Percentiles rank a stretch among this genome's conserved stretches.
Evolutionary conservation across 345 rosid genomes (phyloP).

Genomic region (Fremontodendron californicum): DNA sequence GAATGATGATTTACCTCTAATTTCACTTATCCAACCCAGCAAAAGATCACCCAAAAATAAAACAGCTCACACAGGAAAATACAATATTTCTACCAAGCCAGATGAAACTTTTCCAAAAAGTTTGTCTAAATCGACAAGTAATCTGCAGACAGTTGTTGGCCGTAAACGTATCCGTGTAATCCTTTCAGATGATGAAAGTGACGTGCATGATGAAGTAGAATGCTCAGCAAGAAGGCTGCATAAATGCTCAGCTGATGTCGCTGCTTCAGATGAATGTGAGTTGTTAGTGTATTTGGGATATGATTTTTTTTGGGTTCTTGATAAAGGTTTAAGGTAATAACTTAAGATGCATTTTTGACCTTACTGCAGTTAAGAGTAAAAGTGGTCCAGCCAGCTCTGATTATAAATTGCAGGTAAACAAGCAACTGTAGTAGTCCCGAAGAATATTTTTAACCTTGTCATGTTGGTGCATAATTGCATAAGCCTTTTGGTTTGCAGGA

Average conservation of each 20-base stretch:
- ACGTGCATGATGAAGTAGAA: constrained; percentile 38
- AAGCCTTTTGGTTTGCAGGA: constrained; percentile 34
- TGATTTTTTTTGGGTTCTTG: neutral
- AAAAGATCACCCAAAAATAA: constrained; percentile 35
- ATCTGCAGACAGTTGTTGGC: constrained; percentile 45
- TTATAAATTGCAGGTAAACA: constrained; percentile 32
- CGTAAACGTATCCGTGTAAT: constrained; percentile 69
- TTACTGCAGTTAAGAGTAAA: constrained; percentile 35
- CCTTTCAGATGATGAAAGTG: constrained; percentile 87
- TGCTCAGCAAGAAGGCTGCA: constrained; percentile 26
- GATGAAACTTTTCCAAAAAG: constrained; percentile 29
- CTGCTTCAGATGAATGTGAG: constrained; percentile 55
- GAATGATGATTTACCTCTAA: constrained; percentile 57
- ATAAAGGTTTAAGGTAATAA: constrained; percentile 5
- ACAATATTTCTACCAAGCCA: constrained; percentile 27
- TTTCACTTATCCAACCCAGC: constrained; percentile 50
- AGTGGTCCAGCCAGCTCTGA: constrained; percentile 13
- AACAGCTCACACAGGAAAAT: constrained; percentile 22
- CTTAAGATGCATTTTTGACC: constrained; percentile 13
- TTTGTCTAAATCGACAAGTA: constrained; percentile 37
- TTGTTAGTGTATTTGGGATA: constrained; percentile 18
- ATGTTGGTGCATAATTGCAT: constrained; percentile 12
- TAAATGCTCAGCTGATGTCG: constrained; percentile 29
- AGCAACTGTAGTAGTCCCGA: neutral
- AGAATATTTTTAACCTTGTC: constrained; percentile 7